phyloP scores from a whole-genome alignment of 805 yeast genomes.

The Saccharomycopsis sp. region DNA sequence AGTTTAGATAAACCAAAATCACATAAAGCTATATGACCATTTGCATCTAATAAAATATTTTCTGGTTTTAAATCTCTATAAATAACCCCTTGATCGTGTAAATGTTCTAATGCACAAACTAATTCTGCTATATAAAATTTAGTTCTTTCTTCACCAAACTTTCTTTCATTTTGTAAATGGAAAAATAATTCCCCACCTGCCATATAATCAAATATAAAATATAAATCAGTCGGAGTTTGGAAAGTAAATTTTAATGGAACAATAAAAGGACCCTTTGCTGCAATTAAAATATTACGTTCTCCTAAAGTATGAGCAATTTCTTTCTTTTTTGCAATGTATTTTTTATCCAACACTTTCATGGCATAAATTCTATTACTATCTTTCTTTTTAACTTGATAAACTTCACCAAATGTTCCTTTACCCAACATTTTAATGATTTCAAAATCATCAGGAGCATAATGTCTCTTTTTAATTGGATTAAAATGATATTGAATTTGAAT shows the following conservation, averaged over 20 bases:
- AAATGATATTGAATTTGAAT: slow-evolving; percentile 72
- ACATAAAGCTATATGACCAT: slow-evolving; percentile 95
- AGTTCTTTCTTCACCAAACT: slow-evolving; percentile 89
- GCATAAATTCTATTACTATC: slow-evolving; percentile 92
- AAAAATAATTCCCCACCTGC: slow-evolving; percentile 96
- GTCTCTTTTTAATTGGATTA: slow-evolving; percentile 59
- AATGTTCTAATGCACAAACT: slow-evolving; percentile 85
- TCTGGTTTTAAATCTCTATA: slow-evolving; percentile 97
- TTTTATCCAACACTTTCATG: slow-evolving; percentile 93
- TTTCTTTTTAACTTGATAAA: slow-evolving; percentile 86
- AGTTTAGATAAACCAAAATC: slow-evolving; percentile 97
- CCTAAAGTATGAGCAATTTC: slow-evolving; percentile 98
- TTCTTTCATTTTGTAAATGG: slow-evolving; percentile 95
- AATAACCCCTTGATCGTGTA: slow-evolving; percentile 92
- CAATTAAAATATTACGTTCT: slow-evolving; percentile 89
- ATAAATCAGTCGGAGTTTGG: slow-evolving; percentile 89
- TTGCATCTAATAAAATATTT: slow-evolving; percentile 89
- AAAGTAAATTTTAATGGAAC: slow-evolving; percentile 94
- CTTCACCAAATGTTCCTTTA: slow-evolving; percentile 97
- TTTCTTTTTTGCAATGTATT: slow-evolving; percentile 91
- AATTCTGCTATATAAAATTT: slow-evolving; percentile 96
- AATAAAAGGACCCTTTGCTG: slow-evolving; percentile 89
- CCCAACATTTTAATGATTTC: slow-evolving; percentile 87
- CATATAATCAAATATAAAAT: slow-evolving; percentile 95
- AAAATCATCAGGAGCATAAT: slow-evolving; percentile 91